phyloP scores from a whole-genome alignment of 192 early-diverging fungal species.

The Gonapodya sp. region DNA sequence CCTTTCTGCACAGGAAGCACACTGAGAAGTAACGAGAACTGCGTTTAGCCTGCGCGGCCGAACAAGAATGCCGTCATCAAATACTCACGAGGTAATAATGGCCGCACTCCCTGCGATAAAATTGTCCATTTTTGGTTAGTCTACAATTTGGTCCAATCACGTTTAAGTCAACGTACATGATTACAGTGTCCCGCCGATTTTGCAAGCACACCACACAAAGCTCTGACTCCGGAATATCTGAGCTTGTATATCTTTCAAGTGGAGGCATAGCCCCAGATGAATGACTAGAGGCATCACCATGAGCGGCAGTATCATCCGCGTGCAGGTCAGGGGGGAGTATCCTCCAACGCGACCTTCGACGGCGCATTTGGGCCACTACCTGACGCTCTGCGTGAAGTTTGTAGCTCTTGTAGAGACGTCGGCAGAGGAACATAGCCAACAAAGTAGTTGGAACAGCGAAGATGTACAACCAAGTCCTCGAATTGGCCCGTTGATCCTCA shows the following conservation, averaged over 20 bases:
- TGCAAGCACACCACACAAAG: not conserved
- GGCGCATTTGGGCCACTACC: not conserved
- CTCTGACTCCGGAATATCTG: not conserved
- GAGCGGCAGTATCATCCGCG: not conserved
- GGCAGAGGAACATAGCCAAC: not conserved
- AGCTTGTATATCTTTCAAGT: not conserved
- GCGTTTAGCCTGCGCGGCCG: not conserved
- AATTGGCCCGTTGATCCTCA: not conserved
- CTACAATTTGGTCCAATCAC: too few relatives aligned
- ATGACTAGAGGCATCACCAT: not conserved
- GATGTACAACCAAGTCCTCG: not conserved
- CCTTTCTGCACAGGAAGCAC: not conserved
- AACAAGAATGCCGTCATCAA: too few relatives aligned
- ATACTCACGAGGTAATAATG: not conserved
- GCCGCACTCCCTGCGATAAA: conserved; percentile 2
- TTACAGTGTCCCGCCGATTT: not conserved
- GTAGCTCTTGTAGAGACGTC: not conserved
- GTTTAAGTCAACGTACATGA: too few relatives aligned
- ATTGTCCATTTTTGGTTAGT: too few relatives aligned
- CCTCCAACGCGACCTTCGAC: not conserved
- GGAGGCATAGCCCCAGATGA: not conserved
- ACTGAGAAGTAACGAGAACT: not conserved
- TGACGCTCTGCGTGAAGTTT: not conserved
- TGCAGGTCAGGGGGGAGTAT: not conserved
- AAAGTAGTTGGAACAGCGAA: not conserved